These are phyloP conservation scores for Candida pseudofarinosa DNA, from an alignment of 805 yeast genomes.

Conservation along the genomic window DNA sequence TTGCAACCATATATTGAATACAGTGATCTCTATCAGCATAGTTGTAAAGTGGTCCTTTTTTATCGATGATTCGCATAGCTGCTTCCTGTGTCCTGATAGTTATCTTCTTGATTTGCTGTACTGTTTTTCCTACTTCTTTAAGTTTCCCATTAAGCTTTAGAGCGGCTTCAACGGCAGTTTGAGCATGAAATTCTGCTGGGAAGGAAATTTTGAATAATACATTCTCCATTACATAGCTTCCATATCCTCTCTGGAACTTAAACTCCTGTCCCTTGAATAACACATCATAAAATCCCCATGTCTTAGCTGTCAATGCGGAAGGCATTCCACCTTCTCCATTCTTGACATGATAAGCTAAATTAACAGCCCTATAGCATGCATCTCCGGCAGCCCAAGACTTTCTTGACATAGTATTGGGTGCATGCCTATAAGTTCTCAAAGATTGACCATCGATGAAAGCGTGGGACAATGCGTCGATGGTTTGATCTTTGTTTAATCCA, in stretches of 20 bases:
- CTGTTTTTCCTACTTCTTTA: conserved; percentile 36
- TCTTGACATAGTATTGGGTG: conserved; percentile 60
- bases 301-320: conserved; percentile 51
- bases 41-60: conserved; percentile 55
- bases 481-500: conserved; percentile 48
- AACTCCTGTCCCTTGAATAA: conserved; percentile 50
- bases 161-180: conserved; percentile 61
- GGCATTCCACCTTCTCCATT: conserved; percentile 52
- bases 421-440: conserved; percentile 58
- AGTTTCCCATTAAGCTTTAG: conserved; percentile 39
- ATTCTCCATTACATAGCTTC: conserved; percentile 61
- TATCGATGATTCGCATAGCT: conserved; percentile 57
- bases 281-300: conserved; percentile 66
- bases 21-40: conserved; percentile 66
- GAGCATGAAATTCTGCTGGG: conserved; percentile 67
- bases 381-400: conserved; percentile 71
- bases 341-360: conserved; percentile 49
- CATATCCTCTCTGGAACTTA: conserved; percentile 50
- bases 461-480: conserved; percentile 53
- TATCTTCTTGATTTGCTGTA: conserved; percentile 46
- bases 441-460: conserved; percentile 61
- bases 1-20: conserved; percentile 60
- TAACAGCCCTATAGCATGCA: conserved; percentile 56
- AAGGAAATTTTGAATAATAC: conserved; percentile 57
- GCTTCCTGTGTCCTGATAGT: conserved; percentile 58